phyloP scores from a whole-genome alignment of 495 filamentous ascomycete species.

The Hypoxylon trugodes region DNA sequence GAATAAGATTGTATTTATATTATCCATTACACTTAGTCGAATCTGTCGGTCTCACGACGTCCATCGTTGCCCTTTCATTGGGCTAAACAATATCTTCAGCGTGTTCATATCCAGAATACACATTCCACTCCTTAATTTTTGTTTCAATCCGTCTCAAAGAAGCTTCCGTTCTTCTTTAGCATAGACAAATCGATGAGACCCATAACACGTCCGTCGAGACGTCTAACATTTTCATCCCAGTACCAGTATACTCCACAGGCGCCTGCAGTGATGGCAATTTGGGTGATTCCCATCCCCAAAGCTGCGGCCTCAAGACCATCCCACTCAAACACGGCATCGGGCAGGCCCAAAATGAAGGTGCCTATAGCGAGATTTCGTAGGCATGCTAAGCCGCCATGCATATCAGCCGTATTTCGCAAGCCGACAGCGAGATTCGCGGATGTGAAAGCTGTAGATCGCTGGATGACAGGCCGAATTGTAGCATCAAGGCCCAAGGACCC shows the following conservation, averaged over 20 bases:
- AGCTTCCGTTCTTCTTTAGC: conserved; percentile 50
- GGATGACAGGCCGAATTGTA: conserved; percentile 47
- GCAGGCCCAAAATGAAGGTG: conserved; percentile 51
- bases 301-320: conserved; percentile 47
- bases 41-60: neutral
- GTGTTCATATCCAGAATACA: neutral
- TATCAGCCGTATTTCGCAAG: conserved; percentile 53
- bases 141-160: conserved; percentile 56
- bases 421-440: conserved; percentile 49
- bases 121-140: neutral
- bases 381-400: conserved; percentile 47
- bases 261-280: conserved; percentile 43
- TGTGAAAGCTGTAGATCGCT: conserved; percentile 53
- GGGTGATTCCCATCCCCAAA: conserved; percentile 47
- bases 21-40: neutral
- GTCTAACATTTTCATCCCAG: conserved; percentile 46
- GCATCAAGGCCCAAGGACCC: conserved; percentile 46
- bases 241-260: conserved; percentile 49
- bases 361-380: conserved; percentile 49
- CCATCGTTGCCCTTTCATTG: neutral
- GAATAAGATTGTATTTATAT: conserved; percentile 6
- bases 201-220: conserved; percentile 54
- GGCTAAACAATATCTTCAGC: neutral
- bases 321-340: conserved; percentile 43
- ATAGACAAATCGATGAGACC: conserved; percentile 50